Base-by-base conservation (phyloP, 208 protist species). In the Leishmania mexicana region DNA sequence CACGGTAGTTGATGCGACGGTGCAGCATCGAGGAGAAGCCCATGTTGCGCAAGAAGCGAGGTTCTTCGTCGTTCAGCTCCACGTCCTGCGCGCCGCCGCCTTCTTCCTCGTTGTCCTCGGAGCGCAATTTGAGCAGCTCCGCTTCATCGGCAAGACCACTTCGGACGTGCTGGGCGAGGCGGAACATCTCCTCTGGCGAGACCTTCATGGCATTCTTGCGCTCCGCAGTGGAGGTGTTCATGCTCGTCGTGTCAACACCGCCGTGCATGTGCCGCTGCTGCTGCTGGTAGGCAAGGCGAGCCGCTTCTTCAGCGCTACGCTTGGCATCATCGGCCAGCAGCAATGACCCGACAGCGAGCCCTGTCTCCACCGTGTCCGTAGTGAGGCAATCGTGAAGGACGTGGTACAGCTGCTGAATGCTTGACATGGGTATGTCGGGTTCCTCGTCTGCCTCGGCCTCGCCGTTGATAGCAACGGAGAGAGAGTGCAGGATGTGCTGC, bases 11-110 rank as follows among this genome's bases (percentile, higher is more conserved):
- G 81, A 97, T 89, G 68, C 85, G 84, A 35, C 85, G 84, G 19
- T 91, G 87, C 71, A 91, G 85, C 38, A 79, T 80, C 28, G 90
- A 92, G 73, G 90, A 83, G 31, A 95, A 78, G 47, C 92, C 93
- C 65, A 93, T 57, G 58, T 88, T 85, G 54, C 88, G 83, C 78
- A 98, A 83, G 75, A 98, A 98, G 47, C 75, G 79, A 31, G 95
- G 93, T 83, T 98, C 91, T 77, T 88, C 90, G 73, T 96, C 93
- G 85, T 96, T 98, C 64, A 98, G 86, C 86, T 96, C 93, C 64
- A 98, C 93, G 49, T 89, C 87, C 73, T 88, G 85, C 64, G 47
- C 75, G 1, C 67, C 81, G 5, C 62, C 81, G 60, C 42, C 88
- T 19, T 92, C 86, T 53, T 88, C 93, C 38, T 92, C 92, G 64